These are phyloP conservation scores for Myxozyma monticola DNA, from an alignment of 805 yeast species.

Conservation along the genomic window DNA sequence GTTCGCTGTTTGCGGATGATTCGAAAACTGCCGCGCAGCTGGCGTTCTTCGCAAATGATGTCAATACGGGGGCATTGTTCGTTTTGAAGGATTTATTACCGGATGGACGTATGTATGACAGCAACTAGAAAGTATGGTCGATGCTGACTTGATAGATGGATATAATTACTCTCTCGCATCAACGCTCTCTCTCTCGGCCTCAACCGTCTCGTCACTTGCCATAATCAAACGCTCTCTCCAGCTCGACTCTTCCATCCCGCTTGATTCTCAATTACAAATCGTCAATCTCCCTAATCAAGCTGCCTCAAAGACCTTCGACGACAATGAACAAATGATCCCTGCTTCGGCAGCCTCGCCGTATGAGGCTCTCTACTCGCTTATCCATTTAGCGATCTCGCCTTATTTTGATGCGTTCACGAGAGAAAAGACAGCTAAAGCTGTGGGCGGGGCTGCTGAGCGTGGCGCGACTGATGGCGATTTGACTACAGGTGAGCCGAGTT, in stretches of 20 bases:
- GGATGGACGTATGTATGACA: no score
- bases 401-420: constrained; percentile 57
- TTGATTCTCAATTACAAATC: constrained; percentile 40
- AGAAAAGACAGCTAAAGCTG: constrained; percentile 6
- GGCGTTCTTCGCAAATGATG: constrained; percentile 31
- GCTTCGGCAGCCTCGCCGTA: constrained; percentile 36
- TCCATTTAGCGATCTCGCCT: constrained; percentile 66
- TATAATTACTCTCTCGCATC: constrained; percentile 8
- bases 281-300: constrained; percentile 39
- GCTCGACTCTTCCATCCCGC: constrained; percentile 17
- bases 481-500: constrained; percentile 12
- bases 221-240: constrained; percentile 32
- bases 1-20: constrained; percentile 23
- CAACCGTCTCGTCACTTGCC: constrained; percentile 30
- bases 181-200: constrained; percentile 1
- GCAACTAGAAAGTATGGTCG: no score
- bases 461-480: constrained; percentile 15
- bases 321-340: not conserved
- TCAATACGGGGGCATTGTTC: constrained; percentile 33
- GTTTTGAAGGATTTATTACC: constrained; percentile 25
- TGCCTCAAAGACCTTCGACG: constrained; percentile 1
- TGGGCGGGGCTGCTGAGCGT: not conserved
- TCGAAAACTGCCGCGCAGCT: constrained; percentile 8
- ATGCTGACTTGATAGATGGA: constrained; percentile 1
- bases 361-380: constrained; percentile 58